Percentiles rank a stretch among this genome's conserved stretches.
Conservation (phyloP, 768 basidiomycete genomes). For the Lactarius psammicola region DNA sequence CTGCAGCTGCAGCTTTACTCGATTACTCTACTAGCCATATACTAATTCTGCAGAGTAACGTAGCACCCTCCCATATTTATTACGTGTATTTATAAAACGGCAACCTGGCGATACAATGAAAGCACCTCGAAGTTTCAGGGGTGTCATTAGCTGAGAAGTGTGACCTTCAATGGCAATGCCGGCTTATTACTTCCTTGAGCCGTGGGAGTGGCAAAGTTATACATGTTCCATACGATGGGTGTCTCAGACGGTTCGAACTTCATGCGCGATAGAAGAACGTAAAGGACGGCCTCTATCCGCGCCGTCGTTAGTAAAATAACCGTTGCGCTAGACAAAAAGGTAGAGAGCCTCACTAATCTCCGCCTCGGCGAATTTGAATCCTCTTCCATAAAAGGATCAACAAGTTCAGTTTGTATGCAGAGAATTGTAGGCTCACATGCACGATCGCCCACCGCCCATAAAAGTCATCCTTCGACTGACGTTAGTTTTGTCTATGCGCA, state of each 20-base stretch:
- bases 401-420: background rate
- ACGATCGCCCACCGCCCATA: conserved; percentile 34
- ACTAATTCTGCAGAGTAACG: background rate
- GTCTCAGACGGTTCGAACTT: conserved; percentile 32
- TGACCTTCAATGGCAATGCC: conserved; percentile 33
- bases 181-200: conserved; percentile 29
- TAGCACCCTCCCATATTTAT: background rate
- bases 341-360: conserved; percentile 27
- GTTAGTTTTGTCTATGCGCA: background rate
- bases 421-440: conserved; percentile 32
- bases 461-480: conserved; percentile 34
- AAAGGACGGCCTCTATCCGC: conserved; percentile 34
- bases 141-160: conserved; percentile 9
- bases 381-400: conserved; percentile 5
- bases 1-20: background rate
- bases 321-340: background rate
- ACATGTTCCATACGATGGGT: conserved; percentile 35
- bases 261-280: conserved; percentile 32
- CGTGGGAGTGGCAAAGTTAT: conserved; percentile 34
- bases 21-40: background rate
- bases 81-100: background rate
- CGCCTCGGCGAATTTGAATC: conserved; percentile 27
- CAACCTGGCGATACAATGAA: background rate
- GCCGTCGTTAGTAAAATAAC: conserved; percentile 11
- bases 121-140: background rate